A percentile compares a stretch with the other conserved stretches of the same genome.
These are phyloP conservation scores for Talaromyces thailandensis DNA, from an alignment of 495 filamentous ascomycete genomes.

Conservation along the genomic window DNA sequence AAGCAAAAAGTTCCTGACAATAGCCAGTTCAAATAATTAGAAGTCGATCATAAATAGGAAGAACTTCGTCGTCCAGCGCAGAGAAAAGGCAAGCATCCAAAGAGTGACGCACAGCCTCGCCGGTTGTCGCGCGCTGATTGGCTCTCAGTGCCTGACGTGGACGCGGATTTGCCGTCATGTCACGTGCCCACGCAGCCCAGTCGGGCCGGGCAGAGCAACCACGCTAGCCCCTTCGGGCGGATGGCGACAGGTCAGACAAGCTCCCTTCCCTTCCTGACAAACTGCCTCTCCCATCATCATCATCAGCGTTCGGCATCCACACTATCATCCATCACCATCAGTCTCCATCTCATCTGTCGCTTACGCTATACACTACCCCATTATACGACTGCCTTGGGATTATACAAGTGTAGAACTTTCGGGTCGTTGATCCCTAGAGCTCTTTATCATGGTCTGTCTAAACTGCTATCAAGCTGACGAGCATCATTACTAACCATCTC, in stretches of 20 bases:
- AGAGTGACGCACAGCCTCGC: slow-evolving; percentile 3
- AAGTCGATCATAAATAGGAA: background rate
- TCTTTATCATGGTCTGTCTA: slow-evolving; percentile 3
- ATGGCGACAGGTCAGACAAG: background rate
- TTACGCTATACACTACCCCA: background rate
- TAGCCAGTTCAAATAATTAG: background rate
- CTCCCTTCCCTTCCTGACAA: background rate
- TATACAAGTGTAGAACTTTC: background rate
- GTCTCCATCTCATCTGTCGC: background rate
- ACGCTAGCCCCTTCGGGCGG: background rate
- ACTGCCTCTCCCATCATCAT: background rate
- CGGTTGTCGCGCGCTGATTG: background rate
- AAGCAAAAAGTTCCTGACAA: background rate
- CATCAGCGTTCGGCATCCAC: background rate
- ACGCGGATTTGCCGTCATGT: background rate
- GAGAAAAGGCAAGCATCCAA: background rate
- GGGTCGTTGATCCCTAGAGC: background rate
- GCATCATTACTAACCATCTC: slow-evolving; percentile 15
- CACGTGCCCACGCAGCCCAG: background rate
- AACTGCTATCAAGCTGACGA: background rate
- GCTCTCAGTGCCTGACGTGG: background rate
- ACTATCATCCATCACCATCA: background rate
- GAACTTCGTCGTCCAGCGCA: background rate
- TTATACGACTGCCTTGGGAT: background rate
- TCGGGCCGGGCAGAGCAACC: background rate